Evolutionary conservation across 306 rosid genomes (phyloP).

Genomic region (Castanea sativa): DNA sequence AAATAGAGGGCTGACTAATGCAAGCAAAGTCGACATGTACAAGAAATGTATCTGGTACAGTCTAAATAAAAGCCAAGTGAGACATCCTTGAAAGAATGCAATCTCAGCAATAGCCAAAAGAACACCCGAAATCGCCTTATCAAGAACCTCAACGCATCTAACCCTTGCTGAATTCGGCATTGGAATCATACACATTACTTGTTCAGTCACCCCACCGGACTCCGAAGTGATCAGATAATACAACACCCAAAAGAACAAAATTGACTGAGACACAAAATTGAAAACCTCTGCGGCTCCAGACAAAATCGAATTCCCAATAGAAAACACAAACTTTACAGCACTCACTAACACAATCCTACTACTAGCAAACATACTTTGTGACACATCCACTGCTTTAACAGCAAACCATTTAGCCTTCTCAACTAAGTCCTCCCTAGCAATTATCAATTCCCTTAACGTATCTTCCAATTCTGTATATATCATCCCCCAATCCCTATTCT

Average conservation of each 20-base stretch:
- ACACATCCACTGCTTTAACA: conserved; percentile 64
- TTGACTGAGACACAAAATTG: conserved; percentile 80
- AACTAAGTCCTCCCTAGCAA: conserved; percentile 76
- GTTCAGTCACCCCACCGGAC: conserved; percentile 96
- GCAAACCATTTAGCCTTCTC: conserved; percentile 83
- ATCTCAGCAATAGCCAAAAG: conserved; percentile 89
- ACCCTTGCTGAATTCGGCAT: conserved; percentile 55
- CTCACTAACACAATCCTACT: conserved; percentile 71
- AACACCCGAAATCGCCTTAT: conserved; percentile 87
- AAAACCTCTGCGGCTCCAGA: conserved; percentile 92
- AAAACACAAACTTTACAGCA: conserved; percentile 55
- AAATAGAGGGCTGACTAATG: conserved; percentile 70
- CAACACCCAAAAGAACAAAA: conserved; percentile 92
- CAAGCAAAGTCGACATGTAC: conserved; percentile 86
- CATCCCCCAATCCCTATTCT: conserved; percentile 66
- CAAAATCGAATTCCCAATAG: conserved; percentile 69
- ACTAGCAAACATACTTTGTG: conserved; percentile 64
- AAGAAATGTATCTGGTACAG: conserved; percentile 77
- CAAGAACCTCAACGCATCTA: conserved; percentile 89
- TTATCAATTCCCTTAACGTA: conserved; percentile 62
- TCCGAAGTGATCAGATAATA: conserved; percentile 88
- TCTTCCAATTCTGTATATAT: conserved; percentile 64
- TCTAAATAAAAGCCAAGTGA: conserved; percentile 87
- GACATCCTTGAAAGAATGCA: conserved; percentile 84
- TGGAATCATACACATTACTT: conserved; percentile 81